Conservation (phyloP, 768 basidiomycete species). For the Solioccasus polychromus region DNA sequence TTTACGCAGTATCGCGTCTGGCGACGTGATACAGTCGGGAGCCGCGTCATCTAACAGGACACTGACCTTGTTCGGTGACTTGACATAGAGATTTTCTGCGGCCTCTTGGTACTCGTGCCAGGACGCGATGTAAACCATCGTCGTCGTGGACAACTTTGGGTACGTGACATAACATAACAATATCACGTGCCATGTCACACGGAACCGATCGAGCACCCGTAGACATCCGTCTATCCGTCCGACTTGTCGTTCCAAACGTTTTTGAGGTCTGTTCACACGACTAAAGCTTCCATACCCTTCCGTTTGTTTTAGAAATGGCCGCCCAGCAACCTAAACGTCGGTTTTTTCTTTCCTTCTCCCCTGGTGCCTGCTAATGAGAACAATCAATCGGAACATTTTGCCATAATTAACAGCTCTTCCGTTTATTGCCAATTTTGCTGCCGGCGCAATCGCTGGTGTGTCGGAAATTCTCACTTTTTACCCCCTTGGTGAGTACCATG, state of each 20-base stretch:
- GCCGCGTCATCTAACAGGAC: not conserved
- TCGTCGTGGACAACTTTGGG: constrained; percentile 34
- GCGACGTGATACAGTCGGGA: constrained; percentile 1
- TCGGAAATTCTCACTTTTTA: constrained; percentile 84
- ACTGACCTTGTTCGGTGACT: constrained; percentile 73
- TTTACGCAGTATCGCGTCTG: constrained; percentile 91
- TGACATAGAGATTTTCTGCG: constrained; percentile 79
- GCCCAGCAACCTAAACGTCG: constrained; percentile 34
- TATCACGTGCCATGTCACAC: constrained; percentile 16
- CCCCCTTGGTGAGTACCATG: constrained; percentile 68
- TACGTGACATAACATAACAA: constrained; percentile 12
- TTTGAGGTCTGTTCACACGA: not conserved
- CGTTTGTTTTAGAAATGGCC: constrained; percentile 16
- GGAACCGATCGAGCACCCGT: not conserved
- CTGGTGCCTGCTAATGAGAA: not conserved
- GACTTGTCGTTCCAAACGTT: not conserved
- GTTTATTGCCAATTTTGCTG: constrained; percentile 86
- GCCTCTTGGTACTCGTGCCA: constrained; percentile 92
- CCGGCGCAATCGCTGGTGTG: constrained; percentile 94
- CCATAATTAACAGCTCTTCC: constrained; percentile 58
- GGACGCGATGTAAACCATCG: constrained; percentile 86
- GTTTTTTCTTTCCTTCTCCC: not conserved
- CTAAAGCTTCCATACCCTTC: constrained; percentile 1
- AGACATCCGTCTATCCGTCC: not conserved
- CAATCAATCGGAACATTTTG: constrained; percentile 3